Evolutionary conservation across 257 asterid species (phyloP).

Genomic region (Verbascum thapsus): DNA sequence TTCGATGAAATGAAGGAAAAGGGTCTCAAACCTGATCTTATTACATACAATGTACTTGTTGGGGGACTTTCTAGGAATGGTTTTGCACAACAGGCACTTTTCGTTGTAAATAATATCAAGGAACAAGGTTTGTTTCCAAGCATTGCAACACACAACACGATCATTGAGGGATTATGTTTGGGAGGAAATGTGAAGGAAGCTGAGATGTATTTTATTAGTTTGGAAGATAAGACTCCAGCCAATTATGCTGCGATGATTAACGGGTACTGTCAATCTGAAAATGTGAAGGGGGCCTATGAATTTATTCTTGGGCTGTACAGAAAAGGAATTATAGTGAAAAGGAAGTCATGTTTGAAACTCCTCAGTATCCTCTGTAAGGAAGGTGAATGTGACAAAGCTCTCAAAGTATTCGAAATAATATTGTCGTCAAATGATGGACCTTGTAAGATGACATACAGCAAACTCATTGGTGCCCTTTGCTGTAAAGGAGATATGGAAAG

Average conservation of each 20-base stretch:
- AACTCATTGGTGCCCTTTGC: constrained; percentile 64
- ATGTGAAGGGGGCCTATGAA: constrained; percentile 45
- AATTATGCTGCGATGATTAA: constrained; percentile 68
- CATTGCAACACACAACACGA: constrained; percentile 56
- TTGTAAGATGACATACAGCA: constrained; percentile 44
- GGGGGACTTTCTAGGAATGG: constrained; percentile 69
- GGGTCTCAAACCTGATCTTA: constrained; percentile 60
- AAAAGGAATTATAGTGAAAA: constrained; percentile 42
- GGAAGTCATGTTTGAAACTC: constrained; percentile 56
- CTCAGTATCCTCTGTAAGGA: constrained; percentile 56
- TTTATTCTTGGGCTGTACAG: constrained; percentile 39
- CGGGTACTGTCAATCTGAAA: constrained; percentile 67
- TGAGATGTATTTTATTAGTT: constrained; percentile 44
- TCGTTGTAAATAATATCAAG: constrained; percentile 57
- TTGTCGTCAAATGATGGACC: constrained; percentile 47
- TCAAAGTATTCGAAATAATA: constrained; percentile 38
- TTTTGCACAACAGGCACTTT: constrained; percentile 34
- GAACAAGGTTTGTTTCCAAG: constrained; percentile 53
- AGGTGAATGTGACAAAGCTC: constrained; percentile 53
- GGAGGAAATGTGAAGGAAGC: constrained; percentile 65
- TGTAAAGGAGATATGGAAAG: constrained; percentile 61
- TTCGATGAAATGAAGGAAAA: constrained; percentile 57
- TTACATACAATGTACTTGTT: constrained; percentile 61
- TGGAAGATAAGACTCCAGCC: constrained; percentile 52
- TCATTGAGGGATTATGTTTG: constrained; percentile 72